phyloP scores from a whole-genome alignment of 306 rosid genomes.

The Macrotyloma uniflorum region DNA sequence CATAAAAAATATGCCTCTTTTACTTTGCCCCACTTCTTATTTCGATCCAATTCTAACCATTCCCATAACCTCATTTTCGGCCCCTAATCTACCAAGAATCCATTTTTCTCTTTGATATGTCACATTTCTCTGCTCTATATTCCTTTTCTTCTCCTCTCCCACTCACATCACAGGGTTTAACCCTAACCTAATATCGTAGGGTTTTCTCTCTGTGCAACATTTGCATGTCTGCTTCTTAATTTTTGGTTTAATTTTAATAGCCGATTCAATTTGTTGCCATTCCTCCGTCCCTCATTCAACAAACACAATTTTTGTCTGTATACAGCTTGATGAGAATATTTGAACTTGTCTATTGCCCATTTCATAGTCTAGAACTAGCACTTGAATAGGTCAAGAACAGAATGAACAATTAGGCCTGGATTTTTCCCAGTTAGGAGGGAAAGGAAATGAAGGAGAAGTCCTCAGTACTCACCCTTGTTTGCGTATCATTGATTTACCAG shows the following conservation, averaged over 20 bases:
- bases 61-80: slow-evolving; percentile 39
- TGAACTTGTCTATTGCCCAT: background rate
- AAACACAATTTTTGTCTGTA: background rate
- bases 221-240: background rate
- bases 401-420: background rate
- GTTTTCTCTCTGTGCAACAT: background rate
- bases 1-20: slow-evolving; percentile 40
- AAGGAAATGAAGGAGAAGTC: background rate
- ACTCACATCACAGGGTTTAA: slow-evolving; percentile 34
- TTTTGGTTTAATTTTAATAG: background rate
- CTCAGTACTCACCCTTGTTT: background rate
- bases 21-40: slow-evolving; percentile 18
- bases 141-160: background rate
- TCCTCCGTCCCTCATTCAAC: slow-evolving; percentile 1
- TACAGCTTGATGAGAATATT: background rate
- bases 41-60: slow-evolving; percentile 42
- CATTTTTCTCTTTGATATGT: slow-evolving; percentile 37
- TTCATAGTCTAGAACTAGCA: background rate
- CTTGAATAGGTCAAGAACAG: background rate
- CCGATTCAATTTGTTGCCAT: slow-evolving; percentile 21
- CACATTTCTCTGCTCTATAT: slow-evolving; percentile 28
- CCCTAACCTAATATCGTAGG: background rate
- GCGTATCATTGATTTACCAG: background rate
- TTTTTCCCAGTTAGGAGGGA: background rate
- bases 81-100: background rate